Evolutionary conservation across 1,284 basidiomycete genomes (phyloP).

Genomic region (Inonotus obliquus): DNA sequence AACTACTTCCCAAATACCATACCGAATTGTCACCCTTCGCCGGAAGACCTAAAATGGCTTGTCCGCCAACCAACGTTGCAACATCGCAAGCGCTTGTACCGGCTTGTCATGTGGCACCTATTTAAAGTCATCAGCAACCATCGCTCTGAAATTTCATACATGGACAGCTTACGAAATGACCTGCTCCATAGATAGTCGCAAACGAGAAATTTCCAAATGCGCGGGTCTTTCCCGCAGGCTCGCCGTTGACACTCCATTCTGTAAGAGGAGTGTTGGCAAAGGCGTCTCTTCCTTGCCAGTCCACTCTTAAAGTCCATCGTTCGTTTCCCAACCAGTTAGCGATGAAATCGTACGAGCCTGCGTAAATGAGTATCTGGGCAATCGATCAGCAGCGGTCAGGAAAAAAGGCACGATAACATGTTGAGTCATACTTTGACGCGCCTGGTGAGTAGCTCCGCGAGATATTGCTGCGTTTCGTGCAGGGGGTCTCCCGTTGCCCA

Average conservation of each 20-base stretch:
- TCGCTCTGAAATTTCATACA: background rate
- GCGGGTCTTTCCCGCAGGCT: conserved; percentile 52
- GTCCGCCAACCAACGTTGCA: conserved; percentile 48
- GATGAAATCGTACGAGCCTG: conserved; percentile 68
- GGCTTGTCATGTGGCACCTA: conserved; percentile 64
- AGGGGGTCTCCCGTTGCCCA: conserved; percentile 33
- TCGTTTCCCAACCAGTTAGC: conserved; percentile 77
- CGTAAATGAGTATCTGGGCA: conserved; percentile 61
- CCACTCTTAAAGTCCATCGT: conserved; percentile 53
- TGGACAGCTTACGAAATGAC: conserved; percentile 53
- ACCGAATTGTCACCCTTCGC: background rate
- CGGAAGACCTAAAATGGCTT: background rate
- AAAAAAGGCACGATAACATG: background rate
- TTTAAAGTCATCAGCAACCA: background rate
- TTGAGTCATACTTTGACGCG: conserved; percentile 39
- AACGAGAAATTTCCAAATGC: conserved; percentile 57
- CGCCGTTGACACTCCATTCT: conserved; percentile 53
- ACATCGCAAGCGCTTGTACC: conserved; percentile 45
- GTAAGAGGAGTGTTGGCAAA: conserved; percentile 43
- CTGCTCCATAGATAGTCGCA: conserved; percentile 53
- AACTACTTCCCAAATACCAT: no score
- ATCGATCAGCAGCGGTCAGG: background rate
- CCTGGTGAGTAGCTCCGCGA: conserved; percentile 70
- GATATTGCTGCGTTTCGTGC: conserved; percentile 47
- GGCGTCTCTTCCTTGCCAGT: conserved; percentile 56